Evolutionary conservation across 2,329 filamentous ascomycete genomes (phyloP).

Genomic region (Lachnellula cervina): DNA sequence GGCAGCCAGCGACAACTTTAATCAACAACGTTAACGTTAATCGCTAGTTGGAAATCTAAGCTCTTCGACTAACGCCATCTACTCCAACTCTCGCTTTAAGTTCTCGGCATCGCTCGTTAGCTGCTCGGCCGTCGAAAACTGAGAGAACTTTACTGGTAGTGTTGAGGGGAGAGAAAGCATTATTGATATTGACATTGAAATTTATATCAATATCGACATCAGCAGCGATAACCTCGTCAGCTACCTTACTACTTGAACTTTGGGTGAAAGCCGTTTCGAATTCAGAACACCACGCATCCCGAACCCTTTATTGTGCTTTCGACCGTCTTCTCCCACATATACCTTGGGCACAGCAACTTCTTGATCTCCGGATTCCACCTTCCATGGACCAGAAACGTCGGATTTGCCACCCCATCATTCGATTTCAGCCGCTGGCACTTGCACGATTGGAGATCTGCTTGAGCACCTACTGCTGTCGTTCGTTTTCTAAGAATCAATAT

Average conservation of each 20-base stretch:
- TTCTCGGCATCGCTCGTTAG: constrained; percentile 3
- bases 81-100: neutral
- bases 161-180: neutral
- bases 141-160: neutral
- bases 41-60: constrained; percentile 8
- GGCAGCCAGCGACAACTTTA: constrained; percentile 5
- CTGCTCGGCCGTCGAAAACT: neutral
- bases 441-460: neutral
- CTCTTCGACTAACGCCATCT: too few relatives aligned
- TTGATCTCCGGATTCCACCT: neutral
- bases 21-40: constrained; percentile 1
- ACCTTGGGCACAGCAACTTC: neutral
- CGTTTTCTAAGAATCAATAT: constrained; percentile 1
- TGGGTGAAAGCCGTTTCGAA: neutral
- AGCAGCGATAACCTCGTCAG: neutral
- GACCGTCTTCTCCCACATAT: neutral
- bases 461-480: neutral
- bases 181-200: neutral
- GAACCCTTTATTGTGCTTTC: neutral
- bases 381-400: constrained; percentile 12
- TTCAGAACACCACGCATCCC: neutral
- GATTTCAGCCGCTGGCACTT: neutral
- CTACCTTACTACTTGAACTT: neutral
- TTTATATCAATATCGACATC: neutral
- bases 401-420: neutral